Conservation (phyloP, 2,329 filamentous ascomycete species). For the Coniochaeta ligniaria region DNA sequence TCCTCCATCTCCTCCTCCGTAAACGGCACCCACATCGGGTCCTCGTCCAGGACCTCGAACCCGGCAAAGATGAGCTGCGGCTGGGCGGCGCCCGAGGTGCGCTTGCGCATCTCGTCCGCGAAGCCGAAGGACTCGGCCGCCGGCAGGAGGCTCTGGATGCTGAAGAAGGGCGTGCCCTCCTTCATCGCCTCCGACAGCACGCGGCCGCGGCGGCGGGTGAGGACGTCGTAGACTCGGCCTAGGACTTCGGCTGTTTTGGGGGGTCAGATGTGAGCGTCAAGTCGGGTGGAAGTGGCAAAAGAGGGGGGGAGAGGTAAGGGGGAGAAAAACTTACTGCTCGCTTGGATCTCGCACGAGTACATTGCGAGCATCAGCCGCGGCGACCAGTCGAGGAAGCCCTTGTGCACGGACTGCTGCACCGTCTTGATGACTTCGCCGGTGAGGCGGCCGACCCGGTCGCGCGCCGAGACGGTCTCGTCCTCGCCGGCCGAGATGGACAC, state of each 20-base stretch:
- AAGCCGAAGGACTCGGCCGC: conserved; percentile 96
- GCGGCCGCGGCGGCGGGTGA: conserved; percentile 84
- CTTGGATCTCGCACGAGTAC: conserved; percentile 97
- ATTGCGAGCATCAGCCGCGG: conserved; percentile 92
- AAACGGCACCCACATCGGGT: conserved; percentile 95
- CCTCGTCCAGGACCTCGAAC: conserved; percentile 87
- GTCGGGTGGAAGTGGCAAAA: background rate
- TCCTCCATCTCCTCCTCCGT: conserved; percentile 97
- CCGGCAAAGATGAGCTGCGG: conserved; percentile 92
- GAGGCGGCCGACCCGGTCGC: conserved; percentile 67
- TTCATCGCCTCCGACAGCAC: conserved; percentile 90
- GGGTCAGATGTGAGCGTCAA: conserved; percentile 10
- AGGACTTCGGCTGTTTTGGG: conserved; percentile 75
- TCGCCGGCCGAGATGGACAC: conserved; percentile 54
- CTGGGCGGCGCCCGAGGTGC: conserved; percentile 81
- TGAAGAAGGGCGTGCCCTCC: conserved; percentile 94
- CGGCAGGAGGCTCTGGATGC: conserved; percentile 78
- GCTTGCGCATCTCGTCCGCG: conserved; percentile 90
- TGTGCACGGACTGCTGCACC: conserved; percentile 73
- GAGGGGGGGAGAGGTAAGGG: background rate
- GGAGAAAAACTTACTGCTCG: conserved; percentile 56
- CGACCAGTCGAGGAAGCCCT: conserved; percentile 91
- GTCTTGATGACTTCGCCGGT: conserved; percentile 92
- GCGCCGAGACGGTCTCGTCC: conserved; percentile 42
- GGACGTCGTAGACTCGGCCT: conserved; percentile 91